Evolutionary conservation across 148 eudicot genomes (phyloP), one percentile per base, ranked within the genome.

Genomic region (Fagopyrum homotropicum): DNA sequence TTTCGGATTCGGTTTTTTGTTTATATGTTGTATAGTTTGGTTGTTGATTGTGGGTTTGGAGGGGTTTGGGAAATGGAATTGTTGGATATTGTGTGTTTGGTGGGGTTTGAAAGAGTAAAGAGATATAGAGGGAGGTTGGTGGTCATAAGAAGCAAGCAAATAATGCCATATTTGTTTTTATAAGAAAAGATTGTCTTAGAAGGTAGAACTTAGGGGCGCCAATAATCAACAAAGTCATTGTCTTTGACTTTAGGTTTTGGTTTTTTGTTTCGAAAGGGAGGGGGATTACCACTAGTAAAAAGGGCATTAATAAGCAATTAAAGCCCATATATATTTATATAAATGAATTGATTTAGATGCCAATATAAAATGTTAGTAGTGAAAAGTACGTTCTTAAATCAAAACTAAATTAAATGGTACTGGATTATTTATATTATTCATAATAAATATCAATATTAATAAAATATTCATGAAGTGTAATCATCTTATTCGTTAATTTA

Each of bases 41-140:
- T 63, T 22, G 45, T 66, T 66, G 46, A 35, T 66, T 2, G 46
- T 16, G 30, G 69, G 69, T 29, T 35, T 63, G 5, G 35, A 29
- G 69, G 44, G 47, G 71, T 40, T 40, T 66, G 63, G 71, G 47
- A 7, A 43, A 40, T 40, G 71, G 71, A 66, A 35, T 40, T 15
- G 70, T 64, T 40, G 71, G 71, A 66, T 66, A 35, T 66, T 66
- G 71, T 66, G 71, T 40, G 71, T 66, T 66, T 40, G 71, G n/a
- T 66, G 17, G 17, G 71, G 47, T 12, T 66, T 66, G 71, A 66
- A 66, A 43, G 71, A 61, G 46, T 45, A 15, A 40, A 66, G 46
- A 40, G 43, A 40, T 12, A 10, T 63, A 63, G 30, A 35, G 69
- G 69, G 30, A 57, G 45, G 69, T 12, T 44, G 46, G 15, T 35